A percentile compares a stretch with the other conserved stretches of the same genome.
Evolutionary conservation across 2,329 filamentous ascomycete genomes (phyloP).

Genomic region (Phialemoniopsis sp.): DNA sequence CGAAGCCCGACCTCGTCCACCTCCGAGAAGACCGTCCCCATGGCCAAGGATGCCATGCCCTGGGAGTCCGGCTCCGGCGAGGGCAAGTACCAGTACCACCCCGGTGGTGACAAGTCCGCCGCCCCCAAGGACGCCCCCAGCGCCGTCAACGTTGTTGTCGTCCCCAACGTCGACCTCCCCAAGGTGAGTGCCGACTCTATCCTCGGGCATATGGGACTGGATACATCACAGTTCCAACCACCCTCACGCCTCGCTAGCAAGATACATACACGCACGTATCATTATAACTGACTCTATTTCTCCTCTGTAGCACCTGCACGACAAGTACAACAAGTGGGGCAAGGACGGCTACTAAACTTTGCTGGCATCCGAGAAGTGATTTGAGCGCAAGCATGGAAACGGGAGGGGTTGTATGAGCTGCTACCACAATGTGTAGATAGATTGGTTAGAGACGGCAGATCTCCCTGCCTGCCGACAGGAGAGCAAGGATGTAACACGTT

Average conservation of each 20-base stretch:
- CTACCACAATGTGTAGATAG: too few relatives aligned
- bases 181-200: constrained; percentile 32
- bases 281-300: not conserved
- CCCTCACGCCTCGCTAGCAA: too few relatives aligned
- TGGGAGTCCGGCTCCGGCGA: constrained; percentile 71
- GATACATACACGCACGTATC: too few relatives aligned
- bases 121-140: constrained; percentile 86
- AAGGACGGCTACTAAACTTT: constrained; percentile 84
- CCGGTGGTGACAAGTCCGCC: constrained; percentile 74
- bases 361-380: too few relatives aligned
- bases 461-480: too few relatives aligned
- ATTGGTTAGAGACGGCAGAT: too few relatives aligned
- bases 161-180: constrained; percentile 83
- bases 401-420: too few relatives aligned
- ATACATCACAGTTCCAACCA: too few relatives aligned
- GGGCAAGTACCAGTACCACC: constrained; percentile 76
- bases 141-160: constrained; percentile 89
- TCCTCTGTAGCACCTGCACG: constrained; percentile 70
- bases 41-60: constrained; percentile 77
- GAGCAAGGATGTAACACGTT: not conserved
- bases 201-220: too few relatives aligned
- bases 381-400: too few relatives aligned
- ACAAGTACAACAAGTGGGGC: constrained; percentile 99
- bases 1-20: constrained; percentile 79
- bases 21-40: constrained; percentile 73